phyloP scores from a whole-genome alignment of 148 eudicot genomes.

The Rhododendron vialii region DNA sequence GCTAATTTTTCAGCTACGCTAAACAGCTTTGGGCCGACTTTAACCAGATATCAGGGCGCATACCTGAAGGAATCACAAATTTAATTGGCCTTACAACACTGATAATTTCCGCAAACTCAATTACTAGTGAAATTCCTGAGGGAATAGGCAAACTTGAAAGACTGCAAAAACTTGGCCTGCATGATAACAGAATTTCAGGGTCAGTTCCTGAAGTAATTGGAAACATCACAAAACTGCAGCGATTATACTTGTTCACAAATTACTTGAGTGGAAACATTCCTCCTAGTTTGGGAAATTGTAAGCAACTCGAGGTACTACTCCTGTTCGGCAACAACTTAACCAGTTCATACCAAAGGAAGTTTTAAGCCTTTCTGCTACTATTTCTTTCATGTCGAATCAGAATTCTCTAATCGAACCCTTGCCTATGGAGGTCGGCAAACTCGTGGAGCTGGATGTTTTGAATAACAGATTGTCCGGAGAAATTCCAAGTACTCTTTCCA shows the following conservation, averaged over 20 bases:
- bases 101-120: neutral
- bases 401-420: neutral
- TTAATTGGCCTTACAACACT: neutral
- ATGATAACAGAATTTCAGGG: neutral
- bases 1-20: neutral
- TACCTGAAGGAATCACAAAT: too few relatives aligned
- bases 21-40: neutral
- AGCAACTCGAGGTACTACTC: too few relatives aligned
- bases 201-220: neutral
- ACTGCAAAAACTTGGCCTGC: neutral
- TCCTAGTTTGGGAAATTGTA: too few relatives aligned
- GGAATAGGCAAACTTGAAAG: neutral
- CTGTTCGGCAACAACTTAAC: neutral
- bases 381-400: neutral
- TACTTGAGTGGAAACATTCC: too few relatives aligned
- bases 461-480: too few relatives aligned
- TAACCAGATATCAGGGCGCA: neutral
- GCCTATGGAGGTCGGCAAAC: too few relatives aligned
- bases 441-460: too few relatives aligned
- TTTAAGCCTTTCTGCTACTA: neutral
- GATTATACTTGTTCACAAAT: too few relatives aligned
- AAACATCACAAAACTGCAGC: too few relatives aligned
- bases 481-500: too few relatives aligned
- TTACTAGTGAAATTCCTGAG: neutral
- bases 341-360: neutral